These are phyloP conservation scores for Botrytis pseudocinerea DNA, from an alignment of 2,329 filamentous ascomycete genomes.

Conservation along the genomic window DNA sequence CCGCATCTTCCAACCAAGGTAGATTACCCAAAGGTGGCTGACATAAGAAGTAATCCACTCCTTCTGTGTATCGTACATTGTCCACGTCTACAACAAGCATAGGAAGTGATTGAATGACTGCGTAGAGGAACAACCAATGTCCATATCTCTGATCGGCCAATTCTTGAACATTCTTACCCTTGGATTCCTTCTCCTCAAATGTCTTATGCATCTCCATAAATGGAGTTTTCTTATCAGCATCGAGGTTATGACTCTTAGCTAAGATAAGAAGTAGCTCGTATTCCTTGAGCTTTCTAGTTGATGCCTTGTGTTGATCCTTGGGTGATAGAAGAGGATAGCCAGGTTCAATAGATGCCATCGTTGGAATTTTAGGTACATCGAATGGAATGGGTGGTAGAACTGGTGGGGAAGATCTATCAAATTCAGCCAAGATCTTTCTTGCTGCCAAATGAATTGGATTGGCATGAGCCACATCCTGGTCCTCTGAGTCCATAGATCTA, in stretches of 20 bases:
- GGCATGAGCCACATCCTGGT: slow-evolving; percentile 52
- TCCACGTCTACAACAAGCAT: slow-evolving; percentile 77
- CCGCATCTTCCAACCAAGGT: slow-evolving; percentile 69
- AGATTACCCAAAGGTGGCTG: slow-evolving; percentile 70
- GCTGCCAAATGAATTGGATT: slow-evolving; percentile 57
- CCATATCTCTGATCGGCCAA: slow-evolving; percentile 71
- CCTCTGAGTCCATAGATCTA: slow-evolving; percentile 63
- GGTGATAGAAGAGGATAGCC: slow-evolving; percentile 63
- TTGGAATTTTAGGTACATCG: slow-evolving; percentile 77
- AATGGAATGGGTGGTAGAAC: slow-evolving; percentile 91
- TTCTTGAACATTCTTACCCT: slow-evolving; percentile 64
- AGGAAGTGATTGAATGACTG: slow-evolving; percentile 73
- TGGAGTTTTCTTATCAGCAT: slow-evolving; percentile 60
- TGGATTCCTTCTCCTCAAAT: slow-evolving; percentile 69
- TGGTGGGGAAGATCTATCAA: slow-evolving; percentile 83
- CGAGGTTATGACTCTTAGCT: slow-evolving; percentile 79
- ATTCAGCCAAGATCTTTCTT: slow-evolving; percentile 79
- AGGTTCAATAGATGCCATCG: slow-evolving; percentile 63
- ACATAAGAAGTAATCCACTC: slow-evolving; percentile 81
- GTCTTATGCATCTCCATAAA: slow-evolving; percentile 71
- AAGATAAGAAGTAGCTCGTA: slow-evolving; percentile 76
- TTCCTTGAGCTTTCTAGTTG: slow-evolving; percentile 70
- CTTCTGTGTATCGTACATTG: slow-evolving; percentile 65
- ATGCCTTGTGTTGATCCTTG: slow-evolving; percentile 74
- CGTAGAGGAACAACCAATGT: slow-evolving; percentile 81